Conservation (phyloP, 352 stramenopile species). For the Phytophthora foliorum region DNA sequence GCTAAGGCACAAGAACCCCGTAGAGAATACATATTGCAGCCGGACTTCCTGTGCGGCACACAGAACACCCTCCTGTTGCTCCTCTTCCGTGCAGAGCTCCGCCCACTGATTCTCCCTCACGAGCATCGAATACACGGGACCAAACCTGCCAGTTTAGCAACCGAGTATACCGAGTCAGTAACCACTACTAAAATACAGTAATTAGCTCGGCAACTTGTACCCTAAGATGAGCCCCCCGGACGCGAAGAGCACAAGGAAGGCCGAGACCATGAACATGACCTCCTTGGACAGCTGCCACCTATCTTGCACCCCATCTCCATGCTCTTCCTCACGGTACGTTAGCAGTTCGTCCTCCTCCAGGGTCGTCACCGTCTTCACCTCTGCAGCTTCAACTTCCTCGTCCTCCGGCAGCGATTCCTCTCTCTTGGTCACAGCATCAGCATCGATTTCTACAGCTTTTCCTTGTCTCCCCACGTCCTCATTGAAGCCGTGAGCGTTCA, state of each 20-base stretch:
- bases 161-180: neutral
- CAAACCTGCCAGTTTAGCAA: conserved; percentile 51
- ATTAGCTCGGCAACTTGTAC: conserved; percentile 13
- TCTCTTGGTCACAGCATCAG: neutral
- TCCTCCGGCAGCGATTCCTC: conserved; percentile 19
- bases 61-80: conserved; percentile 12
- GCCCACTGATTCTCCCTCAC: conserved; percentile 76
- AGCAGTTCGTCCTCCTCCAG: conserved; percentile 20
- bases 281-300: conserved; percentile 61
- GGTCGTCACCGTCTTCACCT: conserved; percentile 16
- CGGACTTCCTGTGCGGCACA: conserved; percentile 76
- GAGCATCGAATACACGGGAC: conserved; percentile 76
- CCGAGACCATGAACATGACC: conserved; percentile 67
- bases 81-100: conserved; percentile 52
- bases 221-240: conserved; percentile 82
- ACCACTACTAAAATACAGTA: neutral
- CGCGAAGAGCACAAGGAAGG: conserved; percentile 64
- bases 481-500: conserved; percentile 2
- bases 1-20: conserved; percentile 82
- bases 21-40: conserved; percentile 85
- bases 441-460: neutral
- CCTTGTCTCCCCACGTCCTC: neutral
- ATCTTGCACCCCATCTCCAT: neutral
- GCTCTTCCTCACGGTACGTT: neutral
- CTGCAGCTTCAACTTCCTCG: conserved; percentile 25